phyloP scores from a whole-genome alignment of 495 filamentous ascomycete species.

The Xylaria acuta region DNA sequence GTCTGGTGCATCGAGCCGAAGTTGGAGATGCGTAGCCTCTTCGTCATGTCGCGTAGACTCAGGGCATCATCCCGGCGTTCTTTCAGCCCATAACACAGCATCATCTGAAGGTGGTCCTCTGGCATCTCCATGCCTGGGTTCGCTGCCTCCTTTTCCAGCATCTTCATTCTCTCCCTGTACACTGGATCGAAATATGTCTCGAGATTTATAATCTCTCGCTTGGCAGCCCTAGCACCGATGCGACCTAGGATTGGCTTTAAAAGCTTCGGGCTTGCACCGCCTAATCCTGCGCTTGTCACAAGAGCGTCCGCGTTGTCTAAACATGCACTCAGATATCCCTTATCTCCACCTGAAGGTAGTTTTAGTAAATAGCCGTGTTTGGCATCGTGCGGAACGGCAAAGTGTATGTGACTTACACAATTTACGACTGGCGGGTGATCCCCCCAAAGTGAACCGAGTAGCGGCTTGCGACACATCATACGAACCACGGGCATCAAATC shows the following conservation, averaged over 20 bases:
- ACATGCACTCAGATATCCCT: conserved; percentile 35
- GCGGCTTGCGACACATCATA: conserved; percentile 42
- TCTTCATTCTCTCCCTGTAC: conserved; percentile 26
- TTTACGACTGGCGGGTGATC: conserved; percentile 15
- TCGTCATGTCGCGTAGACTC: conserved; percentile 37
- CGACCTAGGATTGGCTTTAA: conserved; percentile 43
- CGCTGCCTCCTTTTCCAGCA: conserved; percentile 31
- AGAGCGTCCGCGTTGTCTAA: conserved; percentile 34
- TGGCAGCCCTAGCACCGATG: conserved; percentile 19
- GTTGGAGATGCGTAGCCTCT: conserved; percentile 36
- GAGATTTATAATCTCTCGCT: conserved; percentile 21
- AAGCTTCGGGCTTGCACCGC: conserved; percentile 34
- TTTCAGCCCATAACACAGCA: conserved; percentile 43
- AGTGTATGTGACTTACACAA: conserved; percentile 11
- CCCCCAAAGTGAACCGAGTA: conserved; percentile 50
- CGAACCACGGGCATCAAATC: conserved; percentile 41
- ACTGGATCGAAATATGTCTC: conserved; percentile 37
- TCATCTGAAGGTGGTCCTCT: conserved; percentile 45
- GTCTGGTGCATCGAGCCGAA: conserved; percentile 42
- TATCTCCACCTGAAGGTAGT: conserved; percentile 35
- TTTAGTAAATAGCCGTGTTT: not conserved
- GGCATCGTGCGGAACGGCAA: not conserved
- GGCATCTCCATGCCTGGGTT: conserved; percentile 35
- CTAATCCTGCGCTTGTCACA: conserved; percentile 37
- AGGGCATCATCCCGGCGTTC: conserved; percentile 44